Percentiles rank a stretch among this genome's conserved stretches.
Conservation (phyloP, 345 rosid species). For the Theobroma cacao region DNA sequence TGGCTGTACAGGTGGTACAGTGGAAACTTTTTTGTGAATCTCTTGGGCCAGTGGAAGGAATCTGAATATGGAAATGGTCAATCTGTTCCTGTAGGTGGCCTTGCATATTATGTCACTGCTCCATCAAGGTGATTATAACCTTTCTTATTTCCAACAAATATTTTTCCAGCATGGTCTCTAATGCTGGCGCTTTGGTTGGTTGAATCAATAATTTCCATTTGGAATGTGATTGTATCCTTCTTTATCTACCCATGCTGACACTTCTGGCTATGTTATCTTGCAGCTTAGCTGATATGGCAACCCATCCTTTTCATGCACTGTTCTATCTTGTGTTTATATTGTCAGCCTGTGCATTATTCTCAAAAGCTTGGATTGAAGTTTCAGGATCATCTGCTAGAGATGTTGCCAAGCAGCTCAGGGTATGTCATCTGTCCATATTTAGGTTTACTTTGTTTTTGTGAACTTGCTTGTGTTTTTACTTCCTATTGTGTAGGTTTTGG, state of each 20-base stretch:
- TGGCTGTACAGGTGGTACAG: conserved; percentile 57
- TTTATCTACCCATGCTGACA: neutral
- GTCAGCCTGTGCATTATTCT: conserved; percentile 67
- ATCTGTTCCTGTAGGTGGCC: conserved; percentile 59
- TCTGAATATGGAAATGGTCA: conserved; percentile 60
- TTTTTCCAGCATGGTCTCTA: neutral
- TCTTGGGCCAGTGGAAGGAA: conserved; percentile 21
- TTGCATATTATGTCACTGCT: conserved; percentile 63
- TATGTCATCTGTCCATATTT: conserved; percentile 11
- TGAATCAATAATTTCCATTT: neutral
- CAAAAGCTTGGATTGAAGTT: conserved; percentile 44
- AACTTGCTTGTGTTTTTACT: neutral
- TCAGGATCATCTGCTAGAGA: conserved; percentile 80
- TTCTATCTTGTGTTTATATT: conserved; percentile 64
- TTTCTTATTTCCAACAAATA: neutral
- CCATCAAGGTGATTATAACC: conserved; percentile 40
- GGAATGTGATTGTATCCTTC: neutral
- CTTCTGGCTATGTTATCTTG: neutral
- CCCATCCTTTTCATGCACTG: conserved; percentile 65
- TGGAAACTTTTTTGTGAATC: conserved; percentile 59
- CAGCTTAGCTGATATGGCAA: conserved; percentile 68
- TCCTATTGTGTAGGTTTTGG: neutral
- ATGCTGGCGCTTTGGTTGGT: neutral
- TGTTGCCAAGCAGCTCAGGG: conserved; percentile 85
- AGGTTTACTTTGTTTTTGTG: conserved; percentile 7